Evolutionary conservation across 129 eudicot genomes (phyloP), one percentile per base, ranked within the genome.

Genomic region (Artemisia annua): DNA sequence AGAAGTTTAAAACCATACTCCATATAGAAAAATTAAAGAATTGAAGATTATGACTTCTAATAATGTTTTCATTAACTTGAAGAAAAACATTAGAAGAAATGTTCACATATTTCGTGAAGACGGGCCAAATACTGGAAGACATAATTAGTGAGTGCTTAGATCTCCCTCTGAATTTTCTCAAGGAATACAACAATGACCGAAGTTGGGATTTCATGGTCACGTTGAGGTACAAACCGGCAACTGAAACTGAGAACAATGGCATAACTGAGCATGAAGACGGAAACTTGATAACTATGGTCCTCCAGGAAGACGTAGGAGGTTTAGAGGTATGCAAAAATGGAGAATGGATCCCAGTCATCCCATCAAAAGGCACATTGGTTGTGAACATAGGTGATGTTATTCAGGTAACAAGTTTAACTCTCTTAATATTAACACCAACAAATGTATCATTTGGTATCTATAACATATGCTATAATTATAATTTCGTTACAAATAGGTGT

Each of bases 241-340:
- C 87, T 3, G 82, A 79, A 57, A 63, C 46, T 1, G 87, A 86
- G 44, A 80, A 84, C 51, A 65, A 24, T n/a, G 96, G 91, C 63
- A 48, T 70, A 15, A 13, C 80, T 5, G 85, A 80, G 67, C 96
- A 89, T 11, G 84, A 82, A 79, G 91, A 86, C 18, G 83, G 60
- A 17, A 86, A 84, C 54, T n/a, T 69, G 9, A 26, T 86, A 50
- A 77, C 91, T 32, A 67, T 89, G 7, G 83, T 89, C 20, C 73
- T 86, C 63, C 96, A 86, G 59, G 89, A 86, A 55, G 86, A 86
- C 48, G 24, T 77, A n/a, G 91, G 89, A 49, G 96, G 96, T 26
- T 85, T 86, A 52, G 81, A 84, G 73, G 86, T 84, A 24, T 35
- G 20, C 55, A 84, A 86, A 63, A 72, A 82, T 35, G 87, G 87